phyloP scores from a whole-genome alignment of 768 basidiomycete species.

The Tricholoma flavovirens region DNA sequence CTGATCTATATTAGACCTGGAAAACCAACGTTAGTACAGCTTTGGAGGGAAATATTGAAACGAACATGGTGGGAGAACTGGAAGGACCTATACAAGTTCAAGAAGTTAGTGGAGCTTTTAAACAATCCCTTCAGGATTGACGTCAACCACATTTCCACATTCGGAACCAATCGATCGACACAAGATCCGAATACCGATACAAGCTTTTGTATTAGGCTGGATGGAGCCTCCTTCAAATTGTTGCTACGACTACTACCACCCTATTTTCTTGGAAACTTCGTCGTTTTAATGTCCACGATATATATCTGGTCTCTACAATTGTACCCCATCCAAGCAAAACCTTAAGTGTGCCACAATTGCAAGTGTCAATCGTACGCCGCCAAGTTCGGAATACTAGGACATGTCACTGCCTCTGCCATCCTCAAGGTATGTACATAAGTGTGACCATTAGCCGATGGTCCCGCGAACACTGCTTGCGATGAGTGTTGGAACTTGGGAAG shows the following conservation, averaged over 20 bases:
- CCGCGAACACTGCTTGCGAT: no score
- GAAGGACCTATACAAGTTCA: not conserved
- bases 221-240: no score
- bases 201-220: not conserved
- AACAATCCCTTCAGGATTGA: slow-evolving; percentile 8
- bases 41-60: not conserved
- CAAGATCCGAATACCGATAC: not conserved
- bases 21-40: not conserved
- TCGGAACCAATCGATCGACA: not conserved
- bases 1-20: slow-evolving; percentile 33
- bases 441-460: no score
- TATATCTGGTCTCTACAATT: no score
- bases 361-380: no score
- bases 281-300: no score
- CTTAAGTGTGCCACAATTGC: no score
- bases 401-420: no score
- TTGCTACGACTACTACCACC: not conserved
- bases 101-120: slow-evolving; percentile 5
- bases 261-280: not conserved
- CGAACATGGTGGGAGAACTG: slow-evolving; percentile 19
- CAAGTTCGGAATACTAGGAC: no score
- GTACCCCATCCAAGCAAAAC: no score
- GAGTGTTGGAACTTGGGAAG: no score
- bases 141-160: slow-evolving; percentile 10
- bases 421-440: no score